Evolutionary conservation across 164 flowering plant genomes (phyloP).

Genomic region (Buxus sempervirens): DNA sequence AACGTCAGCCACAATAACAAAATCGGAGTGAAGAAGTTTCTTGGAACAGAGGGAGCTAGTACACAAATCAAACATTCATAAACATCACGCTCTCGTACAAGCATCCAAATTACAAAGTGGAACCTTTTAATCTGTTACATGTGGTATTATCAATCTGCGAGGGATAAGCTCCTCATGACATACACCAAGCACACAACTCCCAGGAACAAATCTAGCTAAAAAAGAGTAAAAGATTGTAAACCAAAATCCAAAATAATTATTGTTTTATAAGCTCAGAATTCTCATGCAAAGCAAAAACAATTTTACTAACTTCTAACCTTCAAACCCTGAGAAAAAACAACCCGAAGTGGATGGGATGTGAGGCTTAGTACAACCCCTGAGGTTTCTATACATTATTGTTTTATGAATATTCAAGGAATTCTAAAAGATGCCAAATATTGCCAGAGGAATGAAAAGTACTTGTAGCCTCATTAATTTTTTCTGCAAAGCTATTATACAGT

Average conservation of each 20-base stretch:
- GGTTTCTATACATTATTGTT: too few species aligned
- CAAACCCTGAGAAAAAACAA: conserved; percentile 86
- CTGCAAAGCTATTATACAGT: too few species aligned
- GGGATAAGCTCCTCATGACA: conserved; percentile 99
- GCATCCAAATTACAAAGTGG: neutral
- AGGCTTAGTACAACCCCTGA: too few species aligned
- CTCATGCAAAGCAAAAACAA: neutral
- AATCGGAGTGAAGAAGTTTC: too few species aligned
- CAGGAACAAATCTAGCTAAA: conserved; percentile 87
- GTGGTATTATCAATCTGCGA: conserved; percentile 77
- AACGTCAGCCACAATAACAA: neutral
- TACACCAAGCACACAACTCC: conserved; percentile 99
- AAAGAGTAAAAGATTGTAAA: neutral
- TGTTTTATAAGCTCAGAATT: neutral
- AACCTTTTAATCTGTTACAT: conserved; percentile 40
- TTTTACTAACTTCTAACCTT: conserved; percentile 47
- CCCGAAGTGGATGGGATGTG: conserved; percentile 88
- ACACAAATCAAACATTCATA: neutral
- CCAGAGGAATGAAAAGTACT: too few species aligned
- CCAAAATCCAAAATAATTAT: neutral
- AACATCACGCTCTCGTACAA: neutral
- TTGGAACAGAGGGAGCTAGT: neutral
- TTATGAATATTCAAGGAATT: too few species aligned
- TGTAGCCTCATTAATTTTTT: too few species aligned
- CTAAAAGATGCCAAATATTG: too few species aligned